Percentiles rank a stretch among this genome's conserved stretches.
Conservation (phyloP, 1,284 basidiomycete species). For the Cutaneotrichosporon cavernicola region DNA sequence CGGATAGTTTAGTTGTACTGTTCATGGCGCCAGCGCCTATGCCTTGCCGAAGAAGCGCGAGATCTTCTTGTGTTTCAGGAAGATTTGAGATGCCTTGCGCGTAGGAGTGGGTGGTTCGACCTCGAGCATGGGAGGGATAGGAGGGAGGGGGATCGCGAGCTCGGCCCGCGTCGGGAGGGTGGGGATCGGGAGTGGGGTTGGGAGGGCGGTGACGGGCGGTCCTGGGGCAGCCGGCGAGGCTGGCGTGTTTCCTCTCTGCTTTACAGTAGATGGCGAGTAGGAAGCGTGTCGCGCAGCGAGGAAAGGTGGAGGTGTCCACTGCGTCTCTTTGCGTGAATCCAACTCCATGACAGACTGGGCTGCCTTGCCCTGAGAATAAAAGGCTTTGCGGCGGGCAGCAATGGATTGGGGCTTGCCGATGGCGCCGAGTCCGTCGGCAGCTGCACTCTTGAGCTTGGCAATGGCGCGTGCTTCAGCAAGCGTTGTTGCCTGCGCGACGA, state of each 20-base stretch:
- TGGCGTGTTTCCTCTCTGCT: background rate
- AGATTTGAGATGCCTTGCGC: constrained; percentile 9
- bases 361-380: constrained; percentile 31
- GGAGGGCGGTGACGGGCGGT: constrained; percentile 4
- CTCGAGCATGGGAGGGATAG: background rate
- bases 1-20: background rate
- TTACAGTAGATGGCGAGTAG: background rate
- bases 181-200: background rate
- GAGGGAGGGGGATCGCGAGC: background rate
- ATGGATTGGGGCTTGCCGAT: background rate
- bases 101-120: constrained; percentile 5
- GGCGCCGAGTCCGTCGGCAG: background rate
- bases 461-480: background rate
- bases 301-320: constrained; percentile 11
- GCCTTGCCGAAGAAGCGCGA: constrained; percentile 19
- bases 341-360: constrained; percentile 33
- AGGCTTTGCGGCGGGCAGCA: constrained; percentile 16
- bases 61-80: constrained; percentile 24
- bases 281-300: background rate
- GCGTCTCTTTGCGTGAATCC: background rate
- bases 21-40: background rate
- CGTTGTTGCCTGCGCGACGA: background rate
- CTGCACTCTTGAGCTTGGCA: background rate
- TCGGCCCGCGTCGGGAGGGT: background rate
- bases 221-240: constrained; percentile 6